Conservation (phyloP, 768 basidiomycete genomes). For the Lactarius evosmus region DNA sequence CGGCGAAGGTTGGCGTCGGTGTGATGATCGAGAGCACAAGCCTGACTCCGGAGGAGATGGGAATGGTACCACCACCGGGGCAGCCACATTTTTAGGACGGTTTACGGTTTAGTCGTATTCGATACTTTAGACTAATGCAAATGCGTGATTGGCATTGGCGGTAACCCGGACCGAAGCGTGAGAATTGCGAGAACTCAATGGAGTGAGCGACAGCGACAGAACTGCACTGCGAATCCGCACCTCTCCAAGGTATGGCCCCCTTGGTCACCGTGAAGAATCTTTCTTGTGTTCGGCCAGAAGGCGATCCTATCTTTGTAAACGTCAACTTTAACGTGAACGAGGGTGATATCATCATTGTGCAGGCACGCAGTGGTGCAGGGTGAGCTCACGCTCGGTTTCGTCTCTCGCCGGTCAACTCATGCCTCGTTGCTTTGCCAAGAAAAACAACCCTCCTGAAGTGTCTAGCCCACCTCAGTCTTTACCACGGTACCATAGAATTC, state of each 20-base stretch:
- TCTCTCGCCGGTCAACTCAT: not conserved
- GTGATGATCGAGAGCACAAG: slow-evolving; percentile 93
- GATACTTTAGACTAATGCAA: slow-evolving; percentile 29
- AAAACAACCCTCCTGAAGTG: slow-evolving; percentile 83
- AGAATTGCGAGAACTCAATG: not conserved
- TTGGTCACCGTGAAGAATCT: slow-evolving; percentile 56
- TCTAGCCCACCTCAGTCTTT: slow-evolving; percentile 72
- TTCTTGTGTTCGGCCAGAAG: slow-evolving; percentile 46
- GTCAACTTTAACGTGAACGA: slow-evolving; percentile 60
- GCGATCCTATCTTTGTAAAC: slow-evolving; percentile 53
- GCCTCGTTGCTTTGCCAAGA: slow-evolving; percentile 26
- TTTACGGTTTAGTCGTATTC: slow-evolving; percentile 14
- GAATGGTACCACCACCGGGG: slow-evolving; percentile 34
- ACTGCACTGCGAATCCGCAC: not conserved
- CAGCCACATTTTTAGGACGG: slow-evolving; percentile 26
- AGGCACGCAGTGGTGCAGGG: slow-evolving; percentile 79
- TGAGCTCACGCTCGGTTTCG: slow-evolving; percentile 30
- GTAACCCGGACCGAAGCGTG: slow-evolving; percentile 18
- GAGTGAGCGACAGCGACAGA: too few species aligned
- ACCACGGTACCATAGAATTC: slow-evolving; percentile 61
- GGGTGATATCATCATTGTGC: slow-evolving; percentile 75
- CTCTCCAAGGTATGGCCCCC: slow-evolving; percentile 14
- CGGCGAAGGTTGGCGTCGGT: slow-evolving; percentile 93
- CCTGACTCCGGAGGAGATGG: slow-evolving; percentile 82
- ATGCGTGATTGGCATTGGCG: not conserved